phyloP scores from a whole-genome alignment of 257 asterid genomes.

The Nicotiana benthamiana region DNA sequence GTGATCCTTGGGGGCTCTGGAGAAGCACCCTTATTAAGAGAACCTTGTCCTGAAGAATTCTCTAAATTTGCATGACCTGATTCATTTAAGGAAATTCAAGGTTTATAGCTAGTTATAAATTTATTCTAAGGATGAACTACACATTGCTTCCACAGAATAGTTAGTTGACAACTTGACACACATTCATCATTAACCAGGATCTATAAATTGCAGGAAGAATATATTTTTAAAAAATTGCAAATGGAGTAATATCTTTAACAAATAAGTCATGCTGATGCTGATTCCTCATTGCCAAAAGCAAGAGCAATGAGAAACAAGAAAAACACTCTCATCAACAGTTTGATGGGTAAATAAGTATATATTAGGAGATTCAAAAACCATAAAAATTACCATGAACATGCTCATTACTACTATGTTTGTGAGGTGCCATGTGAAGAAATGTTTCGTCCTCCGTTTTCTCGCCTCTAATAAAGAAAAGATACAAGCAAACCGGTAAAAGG shows the following conservation, averaged over 20 bases:
- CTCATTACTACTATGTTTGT: constrained; percentile 20
- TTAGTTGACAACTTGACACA: not conserved
- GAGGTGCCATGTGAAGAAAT: constrained; percentile 12
- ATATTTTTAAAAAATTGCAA: not conserved
- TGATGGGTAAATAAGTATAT: not conserved
- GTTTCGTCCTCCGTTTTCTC: constrained; percentile 21
- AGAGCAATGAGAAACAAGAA: not conserved
- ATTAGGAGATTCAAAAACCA: not conserved
- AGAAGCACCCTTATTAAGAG: constrained; percentile 20
- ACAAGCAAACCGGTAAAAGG: constrained; percentile 38
- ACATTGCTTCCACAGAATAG: not conserved
- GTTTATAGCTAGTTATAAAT: not conserved
- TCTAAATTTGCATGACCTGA: constrained; percentile 27
- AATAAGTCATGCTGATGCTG: not conserved
- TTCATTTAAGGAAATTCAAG: constrained; percentile 1
- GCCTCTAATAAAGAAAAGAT: constrained; percentile 31
- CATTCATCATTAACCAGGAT: not conserved
- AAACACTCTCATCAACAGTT: not conserved
- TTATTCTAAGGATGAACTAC: not conserved
- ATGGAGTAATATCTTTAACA: not conserved
- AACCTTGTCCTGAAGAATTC: constrained; percentile 32
- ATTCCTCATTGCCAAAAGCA: not conserved
- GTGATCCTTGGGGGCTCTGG: constrained; percentile 51
- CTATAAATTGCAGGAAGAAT: not conserved
- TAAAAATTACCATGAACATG: constrained; percentile 29